These are phyloP conservation scores for Gloeophyllum trabeum DNA, from an alignment of 768 basidiomycete species.

Conservation along the genomic window DNA sequence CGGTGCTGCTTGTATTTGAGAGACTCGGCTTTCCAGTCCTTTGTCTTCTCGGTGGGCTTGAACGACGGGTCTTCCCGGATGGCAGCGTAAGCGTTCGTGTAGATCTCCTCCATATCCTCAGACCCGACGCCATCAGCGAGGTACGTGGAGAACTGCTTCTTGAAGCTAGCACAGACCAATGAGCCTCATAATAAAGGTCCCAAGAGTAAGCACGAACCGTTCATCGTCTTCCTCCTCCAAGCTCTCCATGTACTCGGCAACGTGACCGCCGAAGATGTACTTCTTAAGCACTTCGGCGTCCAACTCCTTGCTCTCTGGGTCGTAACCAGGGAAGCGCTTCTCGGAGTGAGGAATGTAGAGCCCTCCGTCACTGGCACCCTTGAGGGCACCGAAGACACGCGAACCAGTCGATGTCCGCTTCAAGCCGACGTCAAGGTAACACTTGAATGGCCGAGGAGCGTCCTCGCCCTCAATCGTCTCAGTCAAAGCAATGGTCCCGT, in stretches of 20 bases:
- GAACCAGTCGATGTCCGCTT: conserved; percentile 96
- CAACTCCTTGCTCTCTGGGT: conserved; percentile 84
- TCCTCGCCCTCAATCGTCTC: conserved; percentile 85
- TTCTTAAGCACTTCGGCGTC: conserved; percentile 93
- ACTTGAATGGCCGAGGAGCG: conserved; percentile 97
- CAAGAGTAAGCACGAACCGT: conserved; percentile 36
- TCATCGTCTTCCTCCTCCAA: conserved; percentile 99
- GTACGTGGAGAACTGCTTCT: conserved; percentile 94
- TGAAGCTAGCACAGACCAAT: conserved; percentile 50
- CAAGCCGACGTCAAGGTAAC: conserved; percentile 96
- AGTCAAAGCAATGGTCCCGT: conserved; percentile 76
- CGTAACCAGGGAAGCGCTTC: conserved; percentile 97
- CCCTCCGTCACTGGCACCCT: conserved; percentile 96
- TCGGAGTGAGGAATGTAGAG: conserved; percentile 97
- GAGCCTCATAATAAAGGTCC: conserved; percentile 5
- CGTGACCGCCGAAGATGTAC: conserved; percentile 96
- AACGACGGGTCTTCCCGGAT: conserved; percentile 93
- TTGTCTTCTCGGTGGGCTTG: conserved; percentile 80
- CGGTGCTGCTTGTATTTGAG: conserved; percentile 56
- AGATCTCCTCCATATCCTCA: conserved; percentile 96
- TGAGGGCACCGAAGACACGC: conserved; percentile 96
- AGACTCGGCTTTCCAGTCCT: conserved; percentile 86
- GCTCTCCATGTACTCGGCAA: conserved; percentile 99
- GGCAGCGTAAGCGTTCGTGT: conserved; percentile 83
- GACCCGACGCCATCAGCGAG: conserved; percentile 93